Evolutionary conservation across 371 early-diverging fungal genomes (phyloP).

Genomic region (Apophysomyces variabilis): DNA sequence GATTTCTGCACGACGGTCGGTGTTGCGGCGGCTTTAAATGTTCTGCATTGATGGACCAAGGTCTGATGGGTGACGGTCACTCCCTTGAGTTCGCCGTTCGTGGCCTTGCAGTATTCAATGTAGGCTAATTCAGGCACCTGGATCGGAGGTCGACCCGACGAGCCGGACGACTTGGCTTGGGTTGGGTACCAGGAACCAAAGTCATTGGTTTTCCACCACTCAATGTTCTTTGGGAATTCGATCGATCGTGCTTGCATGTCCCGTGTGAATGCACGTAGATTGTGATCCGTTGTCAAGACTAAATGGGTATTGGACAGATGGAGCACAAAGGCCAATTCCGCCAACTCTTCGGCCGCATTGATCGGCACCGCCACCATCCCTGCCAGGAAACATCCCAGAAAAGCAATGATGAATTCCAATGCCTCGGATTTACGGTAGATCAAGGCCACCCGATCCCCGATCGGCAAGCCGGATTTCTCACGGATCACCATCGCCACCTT

Average conservation of each 20-base stretch:
- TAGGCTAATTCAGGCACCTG: constrained; percentile 74
- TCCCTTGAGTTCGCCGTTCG: constrained; percentile 85
- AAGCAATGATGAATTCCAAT: constrained; percentile 76
- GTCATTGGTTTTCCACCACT: constrained; percentile 82
- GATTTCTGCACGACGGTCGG: constrained; percentile 20
- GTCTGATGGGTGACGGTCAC: constrained; percentile 80
- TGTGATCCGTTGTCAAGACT: constrained; percentile 83
- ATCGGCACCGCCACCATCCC: constrained; percentile 87
- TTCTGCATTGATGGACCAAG: constrained; percentile 72
- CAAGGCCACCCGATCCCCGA: constrained; percentile 77
- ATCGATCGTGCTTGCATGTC: constrained; percentile 64
- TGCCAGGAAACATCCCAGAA: constrained; percentile 81
- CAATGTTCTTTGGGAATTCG: constrained; percentile 68
- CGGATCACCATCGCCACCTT: constrained; percentile 67
- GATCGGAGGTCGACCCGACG: constrained; percentile 39
- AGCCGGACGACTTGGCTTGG: constrained; percentile 27
- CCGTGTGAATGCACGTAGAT: constrained; percentile 70
- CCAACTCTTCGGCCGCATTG: constrained; percentile 77
- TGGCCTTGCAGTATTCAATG: constrained; percentile 84
- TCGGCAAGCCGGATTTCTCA: constrained; percentile 54
- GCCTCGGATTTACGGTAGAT: constrained; percentile 83
- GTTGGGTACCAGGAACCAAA: constrained; percentile 65
- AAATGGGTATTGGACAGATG: constrained; percentile 66
- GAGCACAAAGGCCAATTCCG: constrained; percentile 78
- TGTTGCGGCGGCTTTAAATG: constrained; percentile 35